Base-by-base conservation (phyloP, 2,329 filamentous ascomycete species). In the Akanthomyces lecanii region DNA sequence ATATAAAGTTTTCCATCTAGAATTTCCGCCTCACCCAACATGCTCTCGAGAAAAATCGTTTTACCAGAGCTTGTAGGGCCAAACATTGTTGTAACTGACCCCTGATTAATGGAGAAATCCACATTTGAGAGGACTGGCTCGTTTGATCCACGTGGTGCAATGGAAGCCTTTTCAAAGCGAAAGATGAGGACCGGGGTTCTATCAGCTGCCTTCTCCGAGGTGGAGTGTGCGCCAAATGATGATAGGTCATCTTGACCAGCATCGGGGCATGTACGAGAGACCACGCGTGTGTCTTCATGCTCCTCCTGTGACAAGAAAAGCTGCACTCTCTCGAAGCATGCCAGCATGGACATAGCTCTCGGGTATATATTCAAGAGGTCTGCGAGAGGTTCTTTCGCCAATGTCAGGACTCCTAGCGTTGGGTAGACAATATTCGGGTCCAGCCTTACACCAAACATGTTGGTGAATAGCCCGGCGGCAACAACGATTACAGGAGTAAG, bases 1-100 rank as follows among this genome's bases (percentile, higher is more conserved):
- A 57, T 18, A 11, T 47, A 30, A 21, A 47, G 23, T 8, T 16
- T n/a, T 11, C 54, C 54, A n/a, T 45, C 40, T 1, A 57, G 16
- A 47, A 57, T n/a, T 6, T 45, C 54, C 18, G 38, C 54, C 45
- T 57, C 54, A 25, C 54, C 54, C n/a, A 57, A 10, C 23, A 57
- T 45, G 12, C 38, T 30, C 6, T 57, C 23, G 3, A 47, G 4
- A 12, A 57, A 21, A 0, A 25, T 45, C 1, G 40, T 57, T 23
- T 57, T 57, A 10, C 54, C 54, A 14, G 54, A 57, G 11, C 54
- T 6, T 21, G 54, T 57, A 45, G 38, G 38, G 16, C 54, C 54
- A 25, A 28, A 57, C 54, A 57, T 57, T 12, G 25, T 6, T 21
- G 38, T 45, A 16, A 57, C 11, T n/a, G 54, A 45, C 2, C 38